phyloP scores from a whole-genome alignment of 2,329 filamentous ascomycete genomes.

The Ophiobolus disseminans region DNA sequence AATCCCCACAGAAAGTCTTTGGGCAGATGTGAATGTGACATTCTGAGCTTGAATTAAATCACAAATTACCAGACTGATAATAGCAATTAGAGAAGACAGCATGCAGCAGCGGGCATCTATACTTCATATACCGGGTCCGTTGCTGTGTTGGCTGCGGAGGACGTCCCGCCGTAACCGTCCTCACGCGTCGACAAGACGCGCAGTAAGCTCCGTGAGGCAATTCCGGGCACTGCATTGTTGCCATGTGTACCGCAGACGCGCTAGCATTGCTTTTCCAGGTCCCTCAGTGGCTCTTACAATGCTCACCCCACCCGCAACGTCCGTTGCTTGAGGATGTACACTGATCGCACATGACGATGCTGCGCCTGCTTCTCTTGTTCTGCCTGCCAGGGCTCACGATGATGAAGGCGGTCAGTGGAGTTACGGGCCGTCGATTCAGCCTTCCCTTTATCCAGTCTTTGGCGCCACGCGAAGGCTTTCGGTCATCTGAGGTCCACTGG shows the following conservation, averaged over 20 bases:
- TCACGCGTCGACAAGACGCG: slow-evolving; percentile 38
- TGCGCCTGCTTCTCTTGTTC: slow-evolving; percentile 34
- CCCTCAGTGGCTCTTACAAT: slow-evolving; percentile 25
- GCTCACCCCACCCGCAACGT: slow-evolving; percentile 23
- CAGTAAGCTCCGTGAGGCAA: slow-evolving; percentile 34
- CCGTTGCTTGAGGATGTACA: slow-evolving; percentile 20
- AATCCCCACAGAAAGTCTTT: slow-evolving; percentile 52
- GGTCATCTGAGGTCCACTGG: slow-evolving; percentile 7
- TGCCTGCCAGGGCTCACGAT: slow-evolving; percentile 34
- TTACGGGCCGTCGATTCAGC: slow-evolving; percentile 46
- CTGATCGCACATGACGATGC: slow-evolving; percentile 30
- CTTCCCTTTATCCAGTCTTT: slow-evolving; percentile 35
- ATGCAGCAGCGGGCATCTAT: slow-evolving; percentile 24
- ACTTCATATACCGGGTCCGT: slow-evolving; percentile 45
- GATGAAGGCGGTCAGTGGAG: slow-evolving; percentile 46
- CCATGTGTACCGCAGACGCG: slow-evolving; percentile 23
- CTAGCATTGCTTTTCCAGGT: slow-evolving; percentile 27
- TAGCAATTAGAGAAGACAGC: slow-evolving; percentile 10
- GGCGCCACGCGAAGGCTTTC: slow-evolving; percentile 14
- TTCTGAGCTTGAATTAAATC: slow-evolving; percentile 22
- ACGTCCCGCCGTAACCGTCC: slow-evolving; percentile 47
- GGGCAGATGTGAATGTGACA: slow-evolving; percentile 48
- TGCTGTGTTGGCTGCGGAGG: slow-evolving; percentile 40
- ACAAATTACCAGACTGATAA: slow-evolving; percentile 13
- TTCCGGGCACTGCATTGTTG: slow-evolving; percentile 22